Percentiles rank a stretch among this genome's conserved stretches.
phyloP scores from a whole-genome alignment of 495 filamentous ascomycete species.

The Aspergillus conjunctus region DNA sequence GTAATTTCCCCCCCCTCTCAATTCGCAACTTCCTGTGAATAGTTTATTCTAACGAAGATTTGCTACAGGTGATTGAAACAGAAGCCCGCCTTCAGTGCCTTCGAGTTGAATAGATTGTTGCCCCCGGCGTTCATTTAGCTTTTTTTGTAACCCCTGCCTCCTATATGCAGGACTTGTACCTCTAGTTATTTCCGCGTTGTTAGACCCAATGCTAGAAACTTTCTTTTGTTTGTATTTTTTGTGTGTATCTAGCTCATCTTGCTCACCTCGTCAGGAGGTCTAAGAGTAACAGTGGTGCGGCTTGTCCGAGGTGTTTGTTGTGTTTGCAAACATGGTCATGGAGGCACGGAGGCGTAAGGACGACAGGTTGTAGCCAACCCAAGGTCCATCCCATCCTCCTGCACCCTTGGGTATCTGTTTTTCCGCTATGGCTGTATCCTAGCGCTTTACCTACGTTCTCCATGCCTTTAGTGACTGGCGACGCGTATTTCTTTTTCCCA shows the following conservation, averaged over 20 bases:
- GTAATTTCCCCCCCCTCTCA: constrained; percentile 49
- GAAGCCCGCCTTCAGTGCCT: constrained; percentile 54
- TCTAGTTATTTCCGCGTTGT: constrained; percentile 45
- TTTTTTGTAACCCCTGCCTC: constrained; percentile 39
- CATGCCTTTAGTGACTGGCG: constrained; percentile 27
- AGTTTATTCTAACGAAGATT: constrained; percentile 26
- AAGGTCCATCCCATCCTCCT: not conserved
- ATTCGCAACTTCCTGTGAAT: not conserved
- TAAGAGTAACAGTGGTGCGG: not conserved
- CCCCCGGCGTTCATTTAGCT: constrained; percentile 37
- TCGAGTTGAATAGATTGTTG: constrained; percentile 49
- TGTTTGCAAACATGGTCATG: constrained; percentile 25
- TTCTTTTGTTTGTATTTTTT: constrained; percentile 30
- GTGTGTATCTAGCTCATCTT: not conserved
- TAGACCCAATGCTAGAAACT: constrained; percentile 50
- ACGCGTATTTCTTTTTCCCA: constrained; percentile 28
- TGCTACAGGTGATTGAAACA: constrained; percentile 49
- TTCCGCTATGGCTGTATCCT: constrained; percentile 6
- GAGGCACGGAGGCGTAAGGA: too few relatives aligned
- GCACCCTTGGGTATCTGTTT: constrained; percentile 2
- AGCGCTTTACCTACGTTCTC: constrained; percentile 10
- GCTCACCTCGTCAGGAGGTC: not conserved
- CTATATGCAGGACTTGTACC: constrained; percentile 47
- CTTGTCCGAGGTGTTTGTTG: constrained; percentile 19
- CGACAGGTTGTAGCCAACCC: too few relatives aligned